Conservation (phyloP, 2,329 filamentous ascomycete species). For the Stagonosporopsis cucurbitacearum region DNA sequence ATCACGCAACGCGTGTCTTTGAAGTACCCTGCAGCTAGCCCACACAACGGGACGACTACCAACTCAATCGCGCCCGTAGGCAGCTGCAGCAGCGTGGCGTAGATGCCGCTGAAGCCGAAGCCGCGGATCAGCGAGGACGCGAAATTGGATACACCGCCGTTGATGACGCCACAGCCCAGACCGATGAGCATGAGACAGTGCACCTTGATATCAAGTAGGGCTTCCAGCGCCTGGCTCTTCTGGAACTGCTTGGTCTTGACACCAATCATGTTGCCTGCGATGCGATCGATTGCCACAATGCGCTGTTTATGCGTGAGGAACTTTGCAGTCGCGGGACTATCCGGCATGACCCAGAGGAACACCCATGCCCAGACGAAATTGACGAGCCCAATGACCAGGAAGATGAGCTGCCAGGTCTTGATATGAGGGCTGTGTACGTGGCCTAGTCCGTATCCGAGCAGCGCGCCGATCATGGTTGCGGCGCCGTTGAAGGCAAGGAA, state of each 20-base stretch:
- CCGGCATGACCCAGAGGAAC: constrained; percentile 48
- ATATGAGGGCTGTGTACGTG: constrained; percentile 35
- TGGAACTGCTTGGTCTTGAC: constrained; percentile 51
- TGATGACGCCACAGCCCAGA: constrained; percentile 55
- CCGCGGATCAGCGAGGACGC: constrained; percentile 55
- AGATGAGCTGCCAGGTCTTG: constrained; percentile 48
- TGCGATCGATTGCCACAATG: constrained; percentile 50
- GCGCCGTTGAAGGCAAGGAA: constrained; percentile 51
- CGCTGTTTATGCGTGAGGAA: constrained; percentile 50
- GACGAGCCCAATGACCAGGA: constrained; percentile 46
- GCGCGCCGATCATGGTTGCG: constrained; percentile 47
- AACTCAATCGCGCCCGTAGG: constrained; percentile 55
- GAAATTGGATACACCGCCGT: constrained; percentile 61
- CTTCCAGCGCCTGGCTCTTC: constrained; percentile 49
- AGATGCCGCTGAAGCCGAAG: constrained; percentile 51
- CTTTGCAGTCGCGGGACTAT: constrained; percentile 44
- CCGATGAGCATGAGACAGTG: constrained; percentile 52
- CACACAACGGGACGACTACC: constrained; percentile 47
- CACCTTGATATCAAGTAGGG: constrained; percentile 49
- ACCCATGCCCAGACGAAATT: constrained; percentile 48
- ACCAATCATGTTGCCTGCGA: constrained; percentile 52
- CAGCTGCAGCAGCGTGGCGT: constrained; percentile 52
- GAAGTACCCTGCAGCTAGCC: constrained; percentile 43
- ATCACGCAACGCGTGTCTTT: constrained; percentile 40
- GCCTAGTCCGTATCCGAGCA: constrained; percentile 47